Conservation (phyloP, 495 filamentous ascomycete genomes). For the Cenococcum geophilum region DNA sequence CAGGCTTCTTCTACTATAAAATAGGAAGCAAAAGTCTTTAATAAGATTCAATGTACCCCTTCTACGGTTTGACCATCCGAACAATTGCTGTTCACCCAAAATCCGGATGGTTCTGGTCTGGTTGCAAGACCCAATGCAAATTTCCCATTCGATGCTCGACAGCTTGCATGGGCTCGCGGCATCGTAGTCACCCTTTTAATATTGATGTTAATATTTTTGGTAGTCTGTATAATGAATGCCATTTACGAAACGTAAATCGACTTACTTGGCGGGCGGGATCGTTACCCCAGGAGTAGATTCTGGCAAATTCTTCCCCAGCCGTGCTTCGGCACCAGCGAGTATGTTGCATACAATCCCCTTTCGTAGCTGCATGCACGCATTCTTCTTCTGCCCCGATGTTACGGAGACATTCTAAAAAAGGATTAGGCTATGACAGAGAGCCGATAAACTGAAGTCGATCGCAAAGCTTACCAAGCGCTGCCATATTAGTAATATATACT, state of each 20-base stretch:
- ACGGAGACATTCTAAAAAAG: constrained; percentile 46
- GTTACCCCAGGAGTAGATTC: constrained; percentile 49
- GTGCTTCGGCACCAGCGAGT: constrained; percentile 50
- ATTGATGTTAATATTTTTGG: too few relatives aligned
- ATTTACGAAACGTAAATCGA: too few relatives aligned
- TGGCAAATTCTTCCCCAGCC: constrained; percentile 50
- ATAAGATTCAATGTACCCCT: constrained; percentile 36
- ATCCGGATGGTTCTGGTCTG: constrained; percentile 41
- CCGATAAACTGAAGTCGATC: not conserved
- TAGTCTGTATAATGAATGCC: too few relatives aligned
- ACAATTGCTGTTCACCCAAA: constrained; percentile 43
- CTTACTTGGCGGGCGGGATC: constrained; percentile 37
- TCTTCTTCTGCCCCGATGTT: constrained; percentile 52
- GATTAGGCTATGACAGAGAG: not conserved
- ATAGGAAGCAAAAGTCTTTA: not conserved
- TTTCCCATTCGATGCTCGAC: constrained; percentile 48
- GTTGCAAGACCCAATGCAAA: constrained; percentile 52
- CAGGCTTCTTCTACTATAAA: not conserved
- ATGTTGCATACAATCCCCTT: constrained; percentile 43
- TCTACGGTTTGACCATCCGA: constrained; percentile 52
- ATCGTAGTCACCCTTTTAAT: constrained; percentile 46
- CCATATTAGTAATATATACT: constrained; percentile 57
- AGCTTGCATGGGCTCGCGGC: constrained; percentile 41
- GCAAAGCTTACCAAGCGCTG: constrained; percentile 42
- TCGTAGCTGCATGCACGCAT: constrained; percentile 37